Conservation (phyloP, 352 stramenopile genomes). For the Sclerospora graminicola region DNA sequence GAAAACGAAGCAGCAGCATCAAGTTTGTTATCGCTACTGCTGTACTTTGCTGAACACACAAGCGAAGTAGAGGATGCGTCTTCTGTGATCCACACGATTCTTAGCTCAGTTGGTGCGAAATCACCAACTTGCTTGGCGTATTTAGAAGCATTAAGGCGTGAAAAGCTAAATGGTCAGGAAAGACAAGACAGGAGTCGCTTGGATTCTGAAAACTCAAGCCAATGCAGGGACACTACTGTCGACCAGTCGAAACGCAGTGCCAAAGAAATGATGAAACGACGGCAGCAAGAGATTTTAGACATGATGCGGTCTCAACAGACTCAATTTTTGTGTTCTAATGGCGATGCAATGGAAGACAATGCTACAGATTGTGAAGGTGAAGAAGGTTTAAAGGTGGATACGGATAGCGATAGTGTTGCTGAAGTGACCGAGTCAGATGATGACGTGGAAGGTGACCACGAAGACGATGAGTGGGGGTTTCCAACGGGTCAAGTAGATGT, state of each 20-base stretch:
- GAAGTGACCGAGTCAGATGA: conserved; percentile 29
- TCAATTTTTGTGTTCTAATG: conserved; percentile 54
- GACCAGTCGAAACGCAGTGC: conserved; percentile 21
- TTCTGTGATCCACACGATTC: conserved; percentile 16
- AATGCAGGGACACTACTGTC: neutral
- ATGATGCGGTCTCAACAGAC: conserved; percentile 66
- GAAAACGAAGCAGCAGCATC: neutral
- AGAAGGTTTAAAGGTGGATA: conserved; percentile 1
- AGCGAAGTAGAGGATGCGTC: conserved; percentile 17
- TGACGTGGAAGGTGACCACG: conserved; percentile 35
- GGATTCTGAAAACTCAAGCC: neutral
- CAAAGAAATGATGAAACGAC: conserved; percentile 48
- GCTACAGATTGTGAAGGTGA: conserved; percentile 3
- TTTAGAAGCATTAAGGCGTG: conserved; percentile 10
- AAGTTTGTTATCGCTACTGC: conserved; percentile 22
- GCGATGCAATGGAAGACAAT: conserved; percentile 12
- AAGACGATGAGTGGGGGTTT: conserved; percentile 73
- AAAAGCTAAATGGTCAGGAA: conserved; percentile 3
- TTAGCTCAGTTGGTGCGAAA: conserved; percentile 15
- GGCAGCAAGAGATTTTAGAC: conserved; percentile 62
- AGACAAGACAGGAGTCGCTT: neutral
- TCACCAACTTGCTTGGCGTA: conserved; percentile 14
- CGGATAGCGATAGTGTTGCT: conserved; percentile 15
- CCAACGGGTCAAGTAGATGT: conserved; percentile 62
- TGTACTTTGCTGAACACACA: conserved; percentile 11